A percentile compares a stretch with the other conserved stretches of the same genome.
These are phyloP conservation scores for Tilletia indica DNA, from an alignment of 1,284 basidiomycete species.

Conservation along the genomic window DNA sequence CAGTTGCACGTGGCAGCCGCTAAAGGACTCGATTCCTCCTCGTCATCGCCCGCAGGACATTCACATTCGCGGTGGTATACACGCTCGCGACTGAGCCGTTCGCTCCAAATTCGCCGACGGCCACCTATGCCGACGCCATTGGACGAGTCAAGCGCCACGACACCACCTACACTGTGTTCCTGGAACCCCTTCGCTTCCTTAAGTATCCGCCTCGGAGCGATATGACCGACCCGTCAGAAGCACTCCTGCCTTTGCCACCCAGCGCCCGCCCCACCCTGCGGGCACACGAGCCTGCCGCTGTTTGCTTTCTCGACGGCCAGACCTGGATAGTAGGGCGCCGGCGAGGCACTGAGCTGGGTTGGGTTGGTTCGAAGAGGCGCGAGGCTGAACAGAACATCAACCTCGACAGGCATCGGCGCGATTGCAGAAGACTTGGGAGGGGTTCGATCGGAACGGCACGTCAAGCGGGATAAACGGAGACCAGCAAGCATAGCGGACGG, in stretches of 20 bases:
- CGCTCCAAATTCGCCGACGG: conserved; percentile 86
- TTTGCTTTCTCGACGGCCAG: neutral
- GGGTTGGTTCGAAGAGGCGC: conserved; percentile 6
- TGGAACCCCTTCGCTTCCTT: conserved; percentile 8
- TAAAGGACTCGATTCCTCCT: conserved; percentile 62
- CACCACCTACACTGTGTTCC: conserved; percentile 38
- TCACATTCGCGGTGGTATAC: conserved; percentile 66
- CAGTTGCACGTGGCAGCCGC: neutral
- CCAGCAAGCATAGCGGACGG: neutral
- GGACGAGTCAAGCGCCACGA: conserved; percentile 74
- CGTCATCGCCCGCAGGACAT: conserved; percentile 71
- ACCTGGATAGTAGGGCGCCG: conserved; percentile 30
- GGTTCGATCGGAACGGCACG: neutral
- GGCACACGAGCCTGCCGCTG: conserved; percentile 1
- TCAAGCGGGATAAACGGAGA: neutral
- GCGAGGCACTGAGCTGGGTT: neutral
- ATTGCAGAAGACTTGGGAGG: conserved; percentile 8
- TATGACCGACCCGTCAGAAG: conserved; percentile 9
- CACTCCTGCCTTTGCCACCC: neutral
- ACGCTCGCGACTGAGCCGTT: conserved; percentile 83
- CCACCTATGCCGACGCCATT: conserved; percentile 81
- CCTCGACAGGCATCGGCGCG: conserved; percentile 2
- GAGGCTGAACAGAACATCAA: conserved; percentile 21
- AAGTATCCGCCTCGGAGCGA: conserved; percentile 7
- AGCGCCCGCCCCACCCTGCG: conserved; percentile 4